Percentiles rank a stretch among this genome's conserved stretches.
These are phyloP conservation scores for Tolypocladium endophyticum DNA, from an alignment of 2,329 filamentous ascomycete genomes.

Conservation along the genomic window DNA sequence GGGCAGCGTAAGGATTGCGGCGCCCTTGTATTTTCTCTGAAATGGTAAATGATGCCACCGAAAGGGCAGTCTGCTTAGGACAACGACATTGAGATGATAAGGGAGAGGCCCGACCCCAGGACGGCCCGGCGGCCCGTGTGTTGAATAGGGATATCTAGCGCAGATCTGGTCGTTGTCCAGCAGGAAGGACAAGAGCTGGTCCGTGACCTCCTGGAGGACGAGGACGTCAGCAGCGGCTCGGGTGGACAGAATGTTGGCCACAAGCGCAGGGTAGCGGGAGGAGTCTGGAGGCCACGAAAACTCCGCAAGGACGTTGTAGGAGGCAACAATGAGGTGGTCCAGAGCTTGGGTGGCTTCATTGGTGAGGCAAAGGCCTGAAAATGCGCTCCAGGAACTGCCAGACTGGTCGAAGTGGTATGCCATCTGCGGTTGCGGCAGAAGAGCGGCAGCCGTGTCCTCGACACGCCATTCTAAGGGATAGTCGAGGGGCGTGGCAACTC, in stretches of 20 bases:
- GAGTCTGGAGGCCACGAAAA: conserved; percentile 34
- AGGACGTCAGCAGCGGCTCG: conserved; percentile 35
- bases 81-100: conserved; percentile 49
- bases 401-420: background rate
- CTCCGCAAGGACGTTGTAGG: conserved; percentile 44
- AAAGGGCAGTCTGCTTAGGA: conserved; percentile 46
- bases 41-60: conserved; percentile 45
- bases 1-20: conserved; percentile 35
- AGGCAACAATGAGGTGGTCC: conserved; percentile 27
- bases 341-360: background rate
- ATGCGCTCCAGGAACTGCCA: background rate
- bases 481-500: background rate
- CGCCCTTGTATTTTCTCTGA: conserved; percentile 45
- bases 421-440: background rate
- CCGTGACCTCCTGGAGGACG: conserved; percentile 53
- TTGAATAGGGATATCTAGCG: conserved; percentile 41
- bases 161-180: conserved; percentile 35
- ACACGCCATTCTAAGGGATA: background rate
- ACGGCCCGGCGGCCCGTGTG: conserved; percentile 39
- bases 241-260: conserved; percentile 31
- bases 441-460: background rate
- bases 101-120: conserved; percentile 42
- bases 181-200: conserved; percentile 48
- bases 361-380: background rate
- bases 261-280: conserved; percentile 29